Base-by-base conservation (phyloP, 371 early-diverging fungal genomes). In the Entomophthora muscae region DNA sequence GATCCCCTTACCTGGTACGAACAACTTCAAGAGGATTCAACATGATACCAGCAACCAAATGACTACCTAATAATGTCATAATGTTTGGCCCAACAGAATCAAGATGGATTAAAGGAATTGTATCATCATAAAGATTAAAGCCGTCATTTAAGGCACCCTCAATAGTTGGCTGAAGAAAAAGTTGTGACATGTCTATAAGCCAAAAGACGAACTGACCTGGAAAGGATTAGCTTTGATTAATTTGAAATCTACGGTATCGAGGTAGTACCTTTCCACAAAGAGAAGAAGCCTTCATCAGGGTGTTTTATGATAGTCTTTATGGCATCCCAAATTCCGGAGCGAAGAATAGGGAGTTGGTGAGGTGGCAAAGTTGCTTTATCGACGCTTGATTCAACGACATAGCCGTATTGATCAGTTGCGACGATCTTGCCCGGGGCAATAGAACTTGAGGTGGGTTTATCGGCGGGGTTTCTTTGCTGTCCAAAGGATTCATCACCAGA, bases 21-120 rank as follows among this genome's bases (percentile, higher is more conserved):
- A 83, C 76, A 2, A 89, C 71, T 57, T 89, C 90, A 29, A 91
- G 64, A 7, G 91, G 91, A 64, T 86, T 84, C 32, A 90, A 70
- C 13, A 86, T 60, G 32, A 84, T 70, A 7, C 89, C 88, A 2
- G 80, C 79, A 0, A 80, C 71, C 0, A 85, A 68, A 67, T 84
- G 82, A 2, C 85, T 83, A 1, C 75, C 76, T 1, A 89, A 78
- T 58, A 86, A 62, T 0, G 89, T 86, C 3, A 80, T 70, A 22
- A 87, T 69, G 63, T 83, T 83, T 13, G 84, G 81, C 17, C 74
- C 76, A 23, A 75, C 75, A 57, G 67, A 72, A 56, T 84, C 78
- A 53, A 84, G 68, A 65, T 90, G 84, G 23, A 80, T 78, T 54
- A 85, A 70, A 13, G 85, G 83, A 23, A 84, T 83, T 1, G 85